Evolutionary conservation across 306 rosid species (phyloP).

Genomic region (Castanea mollissima): DNA sequence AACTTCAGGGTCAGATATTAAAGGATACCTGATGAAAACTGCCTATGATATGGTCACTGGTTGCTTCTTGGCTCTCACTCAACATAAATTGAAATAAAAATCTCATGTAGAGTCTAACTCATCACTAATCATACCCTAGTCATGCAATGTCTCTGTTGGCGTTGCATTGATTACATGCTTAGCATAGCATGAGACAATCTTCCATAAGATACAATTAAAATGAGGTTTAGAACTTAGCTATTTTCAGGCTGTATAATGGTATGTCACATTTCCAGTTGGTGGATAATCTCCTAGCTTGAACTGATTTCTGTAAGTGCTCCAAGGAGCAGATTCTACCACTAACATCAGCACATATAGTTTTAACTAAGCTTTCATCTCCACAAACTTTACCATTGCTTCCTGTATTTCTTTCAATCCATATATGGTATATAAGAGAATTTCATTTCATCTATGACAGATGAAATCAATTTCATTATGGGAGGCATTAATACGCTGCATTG

Average conservation of each 20-base stretch:
- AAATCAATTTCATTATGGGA: slow-evolving; percentile 68
- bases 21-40: too few relatives aligned
- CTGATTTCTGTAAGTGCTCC: not conserved
- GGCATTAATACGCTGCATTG: slow-evolving; percentile 61
- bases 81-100: too few relatives aligned
- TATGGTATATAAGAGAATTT: slow-evolving; percentile 8
- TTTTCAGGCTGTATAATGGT: not conserved
- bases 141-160: not conserved
- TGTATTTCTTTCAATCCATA: not conserved
- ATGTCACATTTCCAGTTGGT: not conserved
- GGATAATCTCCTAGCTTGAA: not conserved
- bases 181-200: not conserved
- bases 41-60: too few relatives aligned
- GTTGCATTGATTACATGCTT: not conserved
- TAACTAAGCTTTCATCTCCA: not conserved
- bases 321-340: not conserved
- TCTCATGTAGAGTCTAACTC: too few relatives aligned
- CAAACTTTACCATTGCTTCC: not conserved
- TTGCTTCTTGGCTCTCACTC: too few relatives aligned
- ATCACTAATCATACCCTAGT: too few relatives aligned
- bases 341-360: not conserved
- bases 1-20: too few relatives aligned
- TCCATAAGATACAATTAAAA: not conserved
- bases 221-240: not conserved
- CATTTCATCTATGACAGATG: slow-evolving; percentile 54